These are phyloP conservation scores for Candida montana DNA, from an alignment of 805 yeast species.

Conservation along the genomic window DNA sequence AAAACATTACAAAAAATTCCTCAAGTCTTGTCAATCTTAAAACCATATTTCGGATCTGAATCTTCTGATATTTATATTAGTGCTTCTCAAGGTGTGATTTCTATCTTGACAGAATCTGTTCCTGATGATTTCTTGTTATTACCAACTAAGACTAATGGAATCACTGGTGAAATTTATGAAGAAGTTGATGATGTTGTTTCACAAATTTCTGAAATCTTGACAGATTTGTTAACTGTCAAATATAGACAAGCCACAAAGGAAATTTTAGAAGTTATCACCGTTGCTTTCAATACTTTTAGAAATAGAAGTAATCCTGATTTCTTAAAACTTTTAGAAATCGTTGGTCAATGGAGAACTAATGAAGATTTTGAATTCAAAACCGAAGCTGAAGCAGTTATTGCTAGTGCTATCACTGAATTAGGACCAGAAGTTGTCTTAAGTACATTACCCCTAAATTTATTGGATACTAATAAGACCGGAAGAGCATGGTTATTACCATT, in stretches of 20 bases:
- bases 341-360: slow-evolving; percentile 83
- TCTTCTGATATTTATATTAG: slow-evolving; percentile 59
- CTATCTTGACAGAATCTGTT: slow-evolving; percentile 63
- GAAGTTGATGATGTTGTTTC: slow-evolving; percentile 48
- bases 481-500: slow-evolving; percentile 95
- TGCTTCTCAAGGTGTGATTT: slow-evolving; percentile 83
- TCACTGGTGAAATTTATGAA: slow-evolving; percentile 49
- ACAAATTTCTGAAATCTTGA: slow-evolving; percentile 47
- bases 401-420: slow-evolving; percentile 69
- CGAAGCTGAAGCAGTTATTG: slow-evolving; percentile 76
- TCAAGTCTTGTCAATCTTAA: slow-evolving; percentile 47
- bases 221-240: slow-evolving; percentile 62
- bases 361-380: slow-evolving; percentile 61
- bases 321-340: slow-evolving; percentile 55
- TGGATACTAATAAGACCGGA: slow-evolving; percentile 55
- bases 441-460: slow-evolving; percentile 73
- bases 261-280: slow-evolving; percentile 61
- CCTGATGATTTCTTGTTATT: slow-evolving; percentile 53
- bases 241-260: slow-evolving; percentile 74
- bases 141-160: slow-evolving; percentile 31
- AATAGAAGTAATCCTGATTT: slow-evolving; percentile 67
- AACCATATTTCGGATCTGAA: slow-evolving; percentile 65
- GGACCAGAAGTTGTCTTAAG: slow-evolving; percentile 84
- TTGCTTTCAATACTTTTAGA: slow-evolving; percentile 58
- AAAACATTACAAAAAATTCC: slow-evolving; percentile 55